Evolutionary conservation across 2,329 filamentous ascomycete genomes (phyloP).

Genomic region (Biscogniauxia sp.): DNA sequence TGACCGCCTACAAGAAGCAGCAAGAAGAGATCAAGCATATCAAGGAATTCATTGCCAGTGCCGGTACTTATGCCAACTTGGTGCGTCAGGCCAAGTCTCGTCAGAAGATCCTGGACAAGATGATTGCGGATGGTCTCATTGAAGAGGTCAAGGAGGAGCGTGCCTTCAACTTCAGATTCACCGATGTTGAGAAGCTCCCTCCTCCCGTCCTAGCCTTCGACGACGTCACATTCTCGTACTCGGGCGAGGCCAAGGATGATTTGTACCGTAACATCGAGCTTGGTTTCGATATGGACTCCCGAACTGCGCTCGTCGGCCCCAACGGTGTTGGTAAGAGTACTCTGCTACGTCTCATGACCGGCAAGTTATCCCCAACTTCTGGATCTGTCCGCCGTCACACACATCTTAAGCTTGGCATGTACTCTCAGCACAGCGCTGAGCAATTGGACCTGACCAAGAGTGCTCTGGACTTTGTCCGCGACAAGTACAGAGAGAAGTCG

Average conservation of each 20-base stretch:
- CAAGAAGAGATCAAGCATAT: slow-evolving; percentile 99
- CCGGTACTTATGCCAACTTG: slow-evolving; percentile 99
- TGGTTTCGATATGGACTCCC: slow-evolving; percentile 99
- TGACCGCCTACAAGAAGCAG: slow-evolving; percentile 98
- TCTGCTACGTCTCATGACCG: slow-evolving; percentile 92
- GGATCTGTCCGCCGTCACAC: slow-evolving; percentile 89
- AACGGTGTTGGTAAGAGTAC: slow-evolving; percentile 99
- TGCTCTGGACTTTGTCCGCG: slow-evolving; percentile 92
- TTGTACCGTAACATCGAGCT: slow-evolving; percentile 96
- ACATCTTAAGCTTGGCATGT: slow-evolving; percentile 96
- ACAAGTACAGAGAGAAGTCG: slow-evolving; percentile 84
- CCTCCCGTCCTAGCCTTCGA: slow-evolving; percentile 96
- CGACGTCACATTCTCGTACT: slow-evolving; percentile 97
- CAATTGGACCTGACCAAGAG: slow-evolving; percentile 98
- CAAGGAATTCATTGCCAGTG: slow-evolving; percentile 99
- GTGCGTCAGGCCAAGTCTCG: slow-evolving; percentile 98
- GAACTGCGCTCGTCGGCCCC: slow-evolving; percentile 93
- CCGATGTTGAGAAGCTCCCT: slow-evolving; percentile 98
- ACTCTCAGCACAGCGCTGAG: slow-evolving; percentile 97
- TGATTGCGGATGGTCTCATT: slow-evolving; percentile 99
- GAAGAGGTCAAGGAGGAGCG: slow-evolving; percentile 81
- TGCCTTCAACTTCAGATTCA: slow-evolving; percentile 97
- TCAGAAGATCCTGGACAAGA: slow-evolving; percentile 99
- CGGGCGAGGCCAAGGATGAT: slow-evolving; percentile 82
- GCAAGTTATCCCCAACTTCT: slow-evolving; percentile 80